These are phyloP conservation scores for Periconia macrospinosa DNA, from an alignment of 2,329 filamentous ascomycete genomes.

Conservation along the genomic window DNA sequence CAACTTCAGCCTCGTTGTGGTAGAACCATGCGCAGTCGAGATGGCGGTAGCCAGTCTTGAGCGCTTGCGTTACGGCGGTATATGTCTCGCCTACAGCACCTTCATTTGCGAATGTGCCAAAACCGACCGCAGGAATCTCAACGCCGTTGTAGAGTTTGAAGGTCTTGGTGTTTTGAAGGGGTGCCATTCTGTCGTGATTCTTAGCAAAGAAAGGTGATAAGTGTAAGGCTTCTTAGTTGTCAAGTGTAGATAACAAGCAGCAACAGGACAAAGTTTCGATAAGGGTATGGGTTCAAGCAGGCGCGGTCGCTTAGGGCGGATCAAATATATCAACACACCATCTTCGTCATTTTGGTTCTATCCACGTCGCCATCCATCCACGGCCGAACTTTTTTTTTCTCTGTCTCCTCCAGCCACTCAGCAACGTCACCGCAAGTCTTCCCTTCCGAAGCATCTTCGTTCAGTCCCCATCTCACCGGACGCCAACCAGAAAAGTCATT, in stretches of 20 bases:
- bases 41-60: conserved; percentile 64
- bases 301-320: background rate
- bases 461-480: conserved; percentile 7
- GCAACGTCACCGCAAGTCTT: background rate
- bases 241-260: background rate
- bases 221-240: background rate
- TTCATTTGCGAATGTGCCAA: conserved; percentile 73
- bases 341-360: background rate
- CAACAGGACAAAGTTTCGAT: background rate
- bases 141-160: conserved; percentile 62
- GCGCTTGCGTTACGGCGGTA: conserved; percentile 60
- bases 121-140: conserved; percentile 69
- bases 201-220: background rate
- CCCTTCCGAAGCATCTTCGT: conserved; percentile 8
- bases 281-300: background rate
- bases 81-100: conserved; percentile 60
- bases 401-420: background rate
- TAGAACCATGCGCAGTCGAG: conserved; percentile 73
- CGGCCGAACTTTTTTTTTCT: background rate
- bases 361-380: background rate
- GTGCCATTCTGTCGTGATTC: conserved; percentile 22
- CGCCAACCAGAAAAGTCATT: conserved; percentile 16
- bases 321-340: background rate
- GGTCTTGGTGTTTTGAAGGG: conserved; percentile 41
- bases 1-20: conserved; percentile 71